Evolutionary conservation across 192 early-diverging fungal species (phyloP), one percentile per base, ranked within the genome.

Genomic region (Coemansia sp.): DNA sequence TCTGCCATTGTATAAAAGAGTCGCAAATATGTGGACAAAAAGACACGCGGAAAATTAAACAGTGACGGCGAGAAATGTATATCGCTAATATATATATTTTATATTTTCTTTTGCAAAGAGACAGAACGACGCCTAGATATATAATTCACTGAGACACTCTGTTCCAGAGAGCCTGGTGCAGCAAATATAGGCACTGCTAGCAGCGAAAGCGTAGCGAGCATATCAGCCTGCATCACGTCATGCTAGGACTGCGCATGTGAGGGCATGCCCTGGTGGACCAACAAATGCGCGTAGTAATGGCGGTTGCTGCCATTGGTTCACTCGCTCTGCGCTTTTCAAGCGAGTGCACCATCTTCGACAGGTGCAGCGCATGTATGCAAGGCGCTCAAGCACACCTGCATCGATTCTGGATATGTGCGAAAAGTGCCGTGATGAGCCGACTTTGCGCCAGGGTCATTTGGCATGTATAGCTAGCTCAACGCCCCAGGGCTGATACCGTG

Each of bases 181-280:
- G 59, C 59, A 61, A 61, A 39, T 39, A 39, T 61, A 61, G 59
- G 59, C 59, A 15, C 31, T 7, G n/a, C 11, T 61, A 32, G 55
- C 14, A 58, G 55, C 5, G 32, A 42, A 15, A 31, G 27, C 7
- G 63, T 17, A 31, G 39, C 42, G 8, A 48, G 29, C 19, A 64
- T 25, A 34, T 32, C 55, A 15, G 29, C 55, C 55, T 48, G 64
- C 66, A 55, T 67, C 66, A 66, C 55, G 38, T 29, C 51, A 67
- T 67, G 66, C 39, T 39, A 39, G 55, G 55, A 42, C 66, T 58
- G 53, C 64, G 51, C 64, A 51, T 53, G 51, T 36, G 10, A 36
- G n/a, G 27, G 27, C 51, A 55, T 27, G 25, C 51, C 46, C 21
- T 50, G 46, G 46, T 50, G 46, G 6, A 12, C 51, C 51, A 50